Base-by-base conservation (phyloP, 495 filamentous ascomycete genomes). In the Bryoglossum gracile region DNA sequence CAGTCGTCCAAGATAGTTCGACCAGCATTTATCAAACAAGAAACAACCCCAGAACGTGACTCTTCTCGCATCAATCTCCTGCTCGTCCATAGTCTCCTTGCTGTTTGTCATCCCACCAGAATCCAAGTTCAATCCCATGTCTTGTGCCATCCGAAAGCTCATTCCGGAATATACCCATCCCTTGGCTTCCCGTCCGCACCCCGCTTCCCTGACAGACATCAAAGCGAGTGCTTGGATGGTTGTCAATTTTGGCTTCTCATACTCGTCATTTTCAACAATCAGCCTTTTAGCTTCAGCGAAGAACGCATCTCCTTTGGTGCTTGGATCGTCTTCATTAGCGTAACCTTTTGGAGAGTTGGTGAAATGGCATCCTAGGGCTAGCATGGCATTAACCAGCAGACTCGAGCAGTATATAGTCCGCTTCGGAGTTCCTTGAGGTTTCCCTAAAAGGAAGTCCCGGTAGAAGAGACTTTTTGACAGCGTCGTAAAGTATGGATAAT, bases 31-130 rank as follows among this genome's bases (percentile, higher is more conserved):
- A 68, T 98, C 92, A 61, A 98, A 94, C 19, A 95, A 68, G 66
- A 92, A 97, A 62, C 89, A 96, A n/a, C 92, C 92, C 92, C 92
- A 98, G 56, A 96, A 95, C 0, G 92, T 97, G 25, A 97, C 83
- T 25, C 87, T 73, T 34, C 92, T 73, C 8, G 87, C 89, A 68
- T 98, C 92, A 32, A 88, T 73, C 61, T 96, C 94, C 39, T 85
- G 76, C 40, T 95, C 90, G 41, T 77, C 81, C 18, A 91, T 74
- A 26, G 71, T 76, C 26, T 73, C 65, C 30, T 74, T 74, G 24
- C 78, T 72, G 45, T 65, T 67, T 3, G 64, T 70, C 21, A 86
- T 70, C 10, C 75, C 79, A 1, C 77, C 75, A 2, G 83, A 76
- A 64, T 96, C 84, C n/a, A 96, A 75, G 58, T 96, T 95, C 46